Base-by-base conservation (phyloP, 108 stramenopile species). In the Nannochloropsis salina region DNA sequence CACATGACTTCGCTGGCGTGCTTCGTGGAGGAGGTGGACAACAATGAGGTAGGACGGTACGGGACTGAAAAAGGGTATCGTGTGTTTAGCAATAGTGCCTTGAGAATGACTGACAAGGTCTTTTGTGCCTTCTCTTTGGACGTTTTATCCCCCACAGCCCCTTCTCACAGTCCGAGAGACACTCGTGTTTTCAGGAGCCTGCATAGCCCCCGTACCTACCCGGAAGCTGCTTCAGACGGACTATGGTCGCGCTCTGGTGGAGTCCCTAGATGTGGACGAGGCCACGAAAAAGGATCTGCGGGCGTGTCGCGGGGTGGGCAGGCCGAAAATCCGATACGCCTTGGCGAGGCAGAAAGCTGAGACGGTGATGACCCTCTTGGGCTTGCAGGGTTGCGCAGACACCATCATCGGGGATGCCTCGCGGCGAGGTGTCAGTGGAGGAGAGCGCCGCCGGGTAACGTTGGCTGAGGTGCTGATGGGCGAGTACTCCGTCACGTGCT, bases 371-470 rank as follows among this genome's bases (percentile, higher is more conserved):
- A 47, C 80, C 9, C 82, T 79, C 2, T 86, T 94, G 40, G 94
- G 94, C 20, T 90, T 93, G 40, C 44, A 45, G 43, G 83, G 84
- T 42, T 84, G 51, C 18, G 79, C 42, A 44, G 86, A 93, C 44
- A 93, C 92, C 20, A 51, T 91, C 22, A 88, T 93, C 15, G 93
- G 92, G 44, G 91, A 94, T 82, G 90, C 89, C 42, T 89, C 42
- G 42, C 92, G 95, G 18, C 91, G 95, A 20, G 96, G 96, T 42
- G 94, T 97, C 20, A 90, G 89, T 44, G 96, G 96, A 5, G 96
- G 96, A 9, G 93, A 97, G 87, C 81, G 81, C 11, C 81, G 81
- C 2, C 81, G 41, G 81, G 81, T 81, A 40, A 81, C 81, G 5
- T 41, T 41, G 40, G 81, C 81, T 12, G 81, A 81, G 31, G 41